phyloP scores from a whole-genome alignment of 495 filamentous ascomycete species.

The Talaromyces borbonicus region DNA sequence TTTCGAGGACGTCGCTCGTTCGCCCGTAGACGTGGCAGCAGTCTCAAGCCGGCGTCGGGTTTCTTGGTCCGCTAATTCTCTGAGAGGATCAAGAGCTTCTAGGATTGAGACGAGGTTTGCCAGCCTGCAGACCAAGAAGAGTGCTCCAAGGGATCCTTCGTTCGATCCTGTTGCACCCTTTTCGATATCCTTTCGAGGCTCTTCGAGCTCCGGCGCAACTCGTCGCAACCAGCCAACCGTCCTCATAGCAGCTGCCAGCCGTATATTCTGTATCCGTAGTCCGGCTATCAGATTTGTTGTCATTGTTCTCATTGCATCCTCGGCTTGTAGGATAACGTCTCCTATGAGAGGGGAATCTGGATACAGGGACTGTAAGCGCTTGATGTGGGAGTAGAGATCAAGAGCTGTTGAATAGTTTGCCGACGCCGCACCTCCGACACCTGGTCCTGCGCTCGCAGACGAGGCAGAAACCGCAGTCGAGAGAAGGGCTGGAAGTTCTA shows the following conservation, averaged over 20 bases:
- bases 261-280: slow-evolving; percentile 67
- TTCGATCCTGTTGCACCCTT: slow-evolving; percentile 29
- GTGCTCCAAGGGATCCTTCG: slow-evolving; percentile 61
- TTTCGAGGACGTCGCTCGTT: slow-evolving; percentile 12
- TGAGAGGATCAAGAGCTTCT: slow-evolving; percentile 74
- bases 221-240: slow-evolving; percentile 87
- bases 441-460: slow-evolving; percentile 35
- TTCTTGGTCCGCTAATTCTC: slow-evolving; percentile 86
- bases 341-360: slow-evolving; percentile 64
- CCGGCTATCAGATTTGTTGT: slow-evolving; percentile 71
- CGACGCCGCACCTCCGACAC: slow-evolving; percentile 32
- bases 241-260: slow-evolving; percentile 83
- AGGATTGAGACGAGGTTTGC: slow-evolving; percentile 71
- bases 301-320: slow-evolving; percentile 83
- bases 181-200: slow-evolving; percentile 21
- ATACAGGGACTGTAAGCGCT: slow-evolving; percentile 73
- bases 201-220: slow-evolving; percentile 70
- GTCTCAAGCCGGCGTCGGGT: slow-evolving; percentile 32
- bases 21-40: slow-evolving; percentile 17
- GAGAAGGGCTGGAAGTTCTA: slow-evolving; percentile 83
- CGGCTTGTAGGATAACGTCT: slow-evolving; percentile 67
- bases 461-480: slow-evolving; percentile 61
- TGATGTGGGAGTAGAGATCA: slow-evolving; percentile 90
- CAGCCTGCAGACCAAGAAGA: slow-evolving; percentile 82
- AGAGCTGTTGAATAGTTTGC: slow-evolving; percentile 83